Percentiles rank a stretch among this genome's conserved stretches.
phyloP scores from a whole-genome alignment of 2,329 filamentous ascomycete species.

The Botrytis hyacinthi region DNA sequence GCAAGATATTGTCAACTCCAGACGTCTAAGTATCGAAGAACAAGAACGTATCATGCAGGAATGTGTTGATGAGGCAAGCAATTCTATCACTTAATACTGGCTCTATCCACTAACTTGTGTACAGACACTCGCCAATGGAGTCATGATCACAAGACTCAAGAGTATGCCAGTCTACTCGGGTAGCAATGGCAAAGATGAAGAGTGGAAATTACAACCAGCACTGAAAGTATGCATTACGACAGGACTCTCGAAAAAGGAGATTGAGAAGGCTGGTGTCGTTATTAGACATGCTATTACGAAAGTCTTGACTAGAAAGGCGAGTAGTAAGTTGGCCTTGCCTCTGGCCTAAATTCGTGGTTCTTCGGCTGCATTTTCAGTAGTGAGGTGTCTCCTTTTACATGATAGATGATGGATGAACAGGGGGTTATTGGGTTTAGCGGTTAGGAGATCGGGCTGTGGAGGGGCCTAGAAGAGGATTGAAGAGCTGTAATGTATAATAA shows the following conservation, averaged over 20 bases:
- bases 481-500: constrained; percentile 7
- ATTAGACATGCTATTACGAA: constrained; percentile 94
- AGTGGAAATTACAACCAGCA: constrained; percentile 71
- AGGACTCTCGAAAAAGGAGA: constrained; percentile 87
- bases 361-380: background rate
- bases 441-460: background rate
- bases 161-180: constrained; percentile 64
- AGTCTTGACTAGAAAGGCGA: constrained; percentile 68
- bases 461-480: background rate
- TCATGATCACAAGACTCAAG: constrained; percentile 86
- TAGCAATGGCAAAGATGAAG: constrained; percentile 65
- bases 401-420: background rate
- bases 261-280: constrained; percentile 85
- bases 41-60: constrained; percentile 86
- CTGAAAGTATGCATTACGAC: constrained; percentile 90
- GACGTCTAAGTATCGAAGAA: constrained; percentile 67
- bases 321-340: constrained; percentile 44
- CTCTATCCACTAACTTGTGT: constrained; percentile 19
- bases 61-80: constrained; percentile 86
- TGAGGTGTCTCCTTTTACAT: background rate
- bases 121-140: constrained; percentile 79
- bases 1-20: constrained; percentile 71
- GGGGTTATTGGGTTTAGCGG: background rate
- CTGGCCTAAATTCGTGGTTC: constrained; percentile 34
- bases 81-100: background rate